These are phyloP conservation scores for Phytophthora nicotianae DNA, from an alignment of 352 stramenopile species.

Conservation along the genomic window DNA sequence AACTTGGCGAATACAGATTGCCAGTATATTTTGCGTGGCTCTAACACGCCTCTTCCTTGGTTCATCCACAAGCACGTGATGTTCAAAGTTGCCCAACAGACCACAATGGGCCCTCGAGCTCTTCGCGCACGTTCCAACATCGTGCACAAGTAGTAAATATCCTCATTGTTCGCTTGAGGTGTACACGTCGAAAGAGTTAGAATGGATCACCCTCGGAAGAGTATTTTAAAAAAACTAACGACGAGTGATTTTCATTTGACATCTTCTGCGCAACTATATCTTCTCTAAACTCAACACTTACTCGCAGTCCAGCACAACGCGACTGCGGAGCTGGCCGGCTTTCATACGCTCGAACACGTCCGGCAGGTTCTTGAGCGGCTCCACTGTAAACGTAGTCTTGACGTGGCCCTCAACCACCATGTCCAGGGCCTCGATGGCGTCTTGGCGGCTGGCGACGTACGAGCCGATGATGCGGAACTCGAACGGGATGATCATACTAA, in stretches of 20 bases:
- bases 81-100: background rate
- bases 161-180: too few species aligned
- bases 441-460: conserved; percentile 63
- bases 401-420: conserved; percentile 50
- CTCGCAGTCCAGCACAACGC: conserved; percentile 53
- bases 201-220: too few species aligned
- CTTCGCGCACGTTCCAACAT: too few species aligned
- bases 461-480: conserved; percentile 57
- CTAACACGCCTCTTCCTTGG: background rate
- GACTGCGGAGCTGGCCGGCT: conserved; percentile 34
- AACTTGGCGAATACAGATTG: conserved; percentile 13
- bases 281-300: conserved; percentile 19
- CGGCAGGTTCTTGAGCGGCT: conserved; percentile 45
- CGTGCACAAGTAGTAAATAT: too few species aligned
- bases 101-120: too few species aligned
- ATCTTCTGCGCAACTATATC: background rate
- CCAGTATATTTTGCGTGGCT: conserved; percentile 3
- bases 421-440: conserved; percentile 60
- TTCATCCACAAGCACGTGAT: conserved; percentile 23
- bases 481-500: conserved; percentile 43
- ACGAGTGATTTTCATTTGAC: background rate
- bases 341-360: conserved; percentile 53
- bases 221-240: background rate
- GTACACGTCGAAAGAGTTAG: too few species aligned
- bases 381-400: conserved; percentile 44